These are phyloP conservation scores for Lavandula angustifolia DNA, from an alignment of 257 asterid species.

Conservation along the genomic window DNA sequence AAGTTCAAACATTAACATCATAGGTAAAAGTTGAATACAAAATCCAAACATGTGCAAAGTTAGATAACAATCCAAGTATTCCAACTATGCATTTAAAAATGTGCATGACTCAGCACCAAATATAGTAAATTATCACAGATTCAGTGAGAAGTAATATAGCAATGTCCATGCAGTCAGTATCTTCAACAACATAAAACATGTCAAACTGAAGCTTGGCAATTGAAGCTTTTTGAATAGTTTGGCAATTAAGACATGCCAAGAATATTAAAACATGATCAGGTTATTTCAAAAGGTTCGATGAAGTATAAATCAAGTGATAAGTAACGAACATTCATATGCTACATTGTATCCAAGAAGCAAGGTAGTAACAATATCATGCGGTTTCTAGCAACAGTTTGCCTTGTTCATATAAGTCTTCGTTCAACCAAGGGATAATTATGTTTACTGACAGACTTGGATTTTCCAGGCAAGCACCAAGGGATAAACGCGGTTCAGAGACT, in stretches of 20 bases:
- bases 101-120: neutral
- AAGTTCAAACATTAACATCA: too few relatives aligned
- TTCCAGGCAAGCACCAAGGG: neutral
- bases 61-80: neutral
- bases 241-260: neutral
- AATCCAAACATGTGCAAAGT: neutral
- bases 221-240: neutral
- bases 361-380: neutral
- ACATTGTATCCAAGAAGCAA: neutral
- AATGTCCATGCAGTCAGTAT: neutral
- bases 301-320: neutral
- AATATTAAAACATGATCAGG: neutral
- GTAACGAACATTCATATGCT: neutral
- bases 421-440: slow-evolving; percentile 6
- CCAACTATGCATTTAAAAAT: neutral
- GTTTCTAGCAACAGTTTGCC: neutral
- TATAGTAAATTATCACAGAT: neutral
- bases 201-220: neutral
- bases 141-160: neutral
- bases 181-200: neutral
- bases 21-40: neutral
- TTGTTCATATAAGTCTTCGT: neutral
- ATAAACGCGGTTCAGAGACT: neutral
- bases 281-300: neutral
- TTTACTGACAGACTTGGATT: neutral